Base-by-base conservation (phyloP, 1,284 basidiomycete species). In the Takashimella tepidaria region DNA sequence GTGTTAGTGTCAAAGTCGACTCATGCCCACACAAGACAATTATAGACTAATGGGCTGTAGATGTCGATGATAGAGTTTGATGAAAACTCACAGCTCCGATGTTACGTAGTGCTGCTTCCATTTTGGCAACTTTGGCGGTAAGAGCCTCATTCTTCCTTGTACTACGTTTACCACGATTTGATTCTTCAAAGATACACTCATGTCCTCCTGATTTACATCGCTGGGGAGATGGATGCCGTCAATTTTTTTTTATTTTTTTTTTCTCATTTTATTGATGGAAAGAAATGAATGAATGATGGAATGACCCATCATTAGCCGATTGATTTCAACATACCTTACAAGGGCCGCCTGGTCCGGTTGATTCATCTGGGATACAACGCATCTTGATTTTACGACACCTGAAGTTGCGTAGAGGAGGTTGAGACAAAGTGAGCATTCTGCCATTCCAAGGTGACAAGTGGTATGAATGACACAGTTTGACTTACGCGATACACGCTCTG, bases 161-260 rank as follows among this genome's bases (percentile, higher is more conserved):
- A 45, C 88, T 85, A n/a, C 90, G 83, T 71, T 92, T 93, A 41
- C 93, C 92, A 47, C 92, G 83, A 71, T 95, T 92, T 4, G 88
- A 91, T 71, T 95, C 92, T 75, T 96, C 91, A 62, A 97, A 97
- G 44, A 95, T 83, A 67, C 92, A 97, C 61, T 92, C 88, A 67
- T 92, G 90, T 51, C 86, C 86, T 10, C 89, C 88, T 0, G 85
- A 77, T 57, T 82, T 79, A 69, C 78, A 79, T 10, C 77, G 70
- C 67, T 77, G 56, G 8, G 21, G 12, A 20, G 20, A 19, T 40
- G 41, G 31, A 44, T 45, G 44, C n/a, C n/a, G n/a, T n/a, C n/a
- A n/a, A n/a, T n/a, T n/a, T n/a, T n/a, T n/a, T n/a, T n/a, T n/a
- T n/a, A n/a, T n/a, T n/a, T n/a, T n/a, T n/a, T n/a, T n/a, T n/a